These are phyloP conservation scores for Serendipita sp. DNA, from an alignment of 768 basidiomycete genomes.

Conservation along the genomic window DNA sequence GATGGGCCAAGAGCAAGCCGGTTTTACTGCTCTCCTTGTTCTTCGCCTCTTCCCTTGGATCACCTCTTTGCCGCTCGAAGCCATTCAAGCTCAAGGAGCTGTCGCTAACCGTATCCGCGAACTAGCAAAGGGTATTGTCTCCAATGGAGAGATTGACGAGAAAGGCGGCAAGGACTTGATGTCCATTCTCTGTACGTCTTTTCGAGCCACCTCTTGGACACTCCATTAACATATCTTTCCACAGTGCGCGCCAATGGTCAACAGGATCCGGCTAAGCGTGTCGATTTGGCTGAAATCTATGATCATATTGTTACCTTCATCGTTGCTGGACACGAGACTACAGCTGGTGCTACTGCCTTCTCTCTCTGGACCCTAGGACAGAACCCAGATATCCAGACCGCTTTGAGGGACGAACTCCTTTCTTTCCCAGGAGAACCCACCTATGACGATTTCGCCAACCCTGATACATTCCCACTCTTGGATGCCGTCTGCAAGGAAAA, in stretches of 20 bases:
- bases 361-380: conserved; percentile 25
- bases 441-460: conserved; percentile 22
- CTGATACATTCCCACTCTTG: conserved; percentile 21
- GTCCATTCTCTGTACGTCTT: background rate
- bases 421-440: conserved; percentile 16
- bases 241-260: conserved; percentile 4
- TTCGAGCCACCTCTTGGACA: background rate
- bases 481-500: conserved; percentile 29
- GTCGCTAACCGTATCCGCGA: conserved; percentile 15
- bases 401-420: conserved; percentile 25
- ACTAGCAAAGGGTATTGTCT: conserved; percentile 16
- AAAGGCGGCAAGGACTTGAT: conserved; percentile 1
- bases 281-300: conserved; percentile 5
- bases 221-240: background rate
- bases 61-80: conserved; percentile 14
- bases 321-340: conserved; percentile 30
- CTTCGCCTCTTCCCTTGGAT: conserved; percentile 18
- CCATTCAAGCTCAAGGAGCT: conserved; percentile 16
- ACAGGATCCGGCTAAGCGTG: background rate
- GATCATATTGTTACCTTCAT: conserved; percentile 23
- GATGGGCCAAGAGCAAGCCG: background rate
- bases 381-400: conserved; percentile 22
- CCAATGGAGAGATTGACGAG: conserved; percentile 11
- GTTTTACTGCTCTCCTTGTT: conserved; percentile 15
- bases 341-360: conserved; percentile 22